Percentiles rank a stretch among this genome's conserved stretches.
phyloP scores from a whole-genome alignment of 176 grass and related monocot genomes.

The Cenchrus fungigraminus region DNA sequence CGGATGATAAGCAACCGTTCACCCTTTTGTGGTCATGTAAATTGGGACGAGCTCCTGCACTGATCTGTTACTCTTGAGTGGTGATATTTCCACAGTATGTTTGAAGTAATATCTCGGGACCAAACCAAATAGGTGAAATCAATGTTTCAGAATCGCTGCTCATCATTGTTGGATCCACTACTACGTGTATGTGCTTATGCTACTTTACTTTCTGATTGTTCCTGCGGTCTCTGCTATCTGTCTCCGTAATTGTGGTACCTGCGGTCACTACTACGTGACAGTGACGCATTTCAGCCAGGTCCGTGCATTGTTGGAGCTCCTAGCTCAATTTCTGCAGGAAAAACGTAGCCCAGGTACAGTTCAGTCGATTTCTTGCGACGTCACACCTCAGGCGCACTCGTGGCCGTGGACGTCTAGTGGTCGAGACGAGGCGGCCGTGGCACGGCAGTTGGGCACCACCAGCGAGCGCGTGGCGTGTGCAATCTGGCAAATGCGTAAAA shows the following conservation, averaged over 20 bases:
- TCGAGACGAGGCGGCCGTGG: not conserved
- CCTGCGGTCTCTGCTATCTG: not conserved
- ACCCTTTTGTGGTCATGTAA: slow-evolving; percentile 50
- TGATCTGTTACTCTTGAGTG: not conserved
- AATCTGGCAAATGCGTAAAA: not conserved
- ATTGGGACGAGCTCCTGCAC: slow-evolving; percentile 32
- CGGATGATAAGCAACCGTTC: slow-evolving; percentile 46
- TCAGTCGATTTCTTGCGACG: not conserved
- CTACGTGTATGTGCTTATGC: not conserved
- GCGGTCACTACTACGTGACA: too few species aligned
- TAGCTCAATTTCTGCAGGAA: not conserved
- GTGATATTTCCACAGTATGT: slow-evolving; percentile 23
- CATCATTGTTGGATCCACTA: not conserved
- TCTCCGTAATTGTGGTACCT: not conserved
- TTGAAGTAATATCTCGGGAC: slow-evolving; percentile 1
- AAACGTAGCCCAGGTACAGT: not conserved
- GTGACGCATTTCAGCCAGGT: too few species aligned
- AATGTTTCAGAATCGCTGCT: not conserved
- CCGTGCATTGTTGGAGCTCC: too few species aligned
- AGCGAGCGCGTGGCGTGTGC: slow-evolving; percentile 8
- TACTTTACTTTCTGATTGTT: not conserved
- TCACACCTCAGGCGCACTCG: not conserved
- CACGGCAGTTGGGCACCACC: not conserved
- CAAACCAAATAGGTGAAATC: not conserved
- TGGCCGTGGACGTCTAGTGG: too few species aligned